Conservation (phyloP, 306 rosid genomes). For the Lathyrus sativus region DNA sequence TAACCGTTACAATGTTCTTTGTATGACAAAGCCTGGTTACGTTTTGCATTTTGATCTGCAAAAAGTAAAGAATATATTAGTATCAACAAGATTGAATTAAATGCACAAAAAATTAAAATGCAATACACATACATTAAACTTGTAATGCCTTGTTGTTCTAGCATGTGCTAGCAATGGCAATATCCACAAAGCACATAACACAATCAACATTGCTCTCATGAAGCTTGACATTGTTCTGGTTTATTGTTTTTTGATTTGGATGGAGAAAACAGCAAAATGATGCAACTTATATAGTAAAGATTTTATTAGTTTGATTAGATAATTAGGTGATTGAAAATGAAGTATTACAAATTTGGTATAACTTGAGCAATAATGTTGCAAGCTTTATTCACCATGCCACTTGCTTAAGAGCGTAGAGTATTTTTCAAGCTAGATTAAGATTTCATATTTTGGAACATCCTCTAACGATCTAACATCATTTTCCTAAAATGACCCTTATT, state of each 20-base stretch:
- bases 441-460: slow-evolving; percentile 26
- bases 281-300: slow-evolving; percentile 42
- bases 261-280: slow-evolving; percentile 41
- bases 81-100: background rate
- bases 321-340: slow-evolving; percentile 65
- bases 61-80: background rate
- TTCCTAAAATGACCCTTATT: slow-evolving; percentile 34
- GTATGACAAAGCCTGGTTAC: slow-evolving; percentile 72
- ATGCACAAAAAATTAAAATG: slow-evolving; percentile 13
- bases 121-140: slow-evolving; percentile 52
- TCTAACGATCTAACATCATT: slow-evolving; percentile 27
- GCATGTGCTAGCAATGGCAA: slow-evolving; percentile 51
- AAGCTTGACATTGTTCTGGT: slow-evolving; percentile 18
- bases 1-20: slow-evolving; percentile 70
- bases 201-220: slow-evolving; percentile 34
- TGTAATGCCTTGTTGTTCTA: slow-evolving; percentile 67
- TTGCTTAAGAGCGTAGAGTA: slow-evolving; percentile 57
- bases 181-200: slow-evolving; percentile 41
- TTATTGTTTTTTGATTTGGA: slow-evolving; percentile 32
- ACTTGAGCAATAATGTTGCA: slow-evolving; percentile 47
- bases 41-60: slow-evolving; percentile 59
- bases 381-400: slow-evolving; percentile 34
- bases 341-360: slow-evolving; percentile 40
- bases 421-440: slow-evolving; percentile 49
- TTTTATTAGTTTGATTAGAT: slow-evolving; percentile 41